Evolutionary conservation across 306 rosid species (phyloP).

Genomic region (Lathyrus sativus): DNA sequence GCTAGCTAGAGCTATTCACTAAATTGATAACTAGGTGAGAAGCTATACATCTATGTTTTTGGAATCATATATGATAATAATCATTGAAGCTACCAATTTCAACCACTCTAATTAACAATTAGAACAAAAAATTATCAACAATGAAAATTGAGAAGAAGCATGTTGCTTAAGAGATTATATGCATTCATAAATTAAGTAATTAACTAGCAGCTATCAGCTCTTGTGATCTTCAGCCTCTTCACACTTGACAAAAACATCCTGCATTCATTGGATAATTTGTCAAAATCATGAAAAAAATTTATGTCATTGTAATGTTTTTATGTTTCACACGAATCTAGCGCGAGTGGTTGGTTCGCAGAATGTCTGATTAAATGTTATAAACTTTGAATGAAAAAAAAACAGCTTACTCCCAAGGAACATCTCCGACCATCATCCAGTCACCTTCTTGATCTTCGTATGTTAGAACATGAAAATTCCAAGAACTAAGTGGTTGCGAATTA

Average conservation of each 20-base stretch:
- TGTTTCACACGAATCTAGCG: not conserved
- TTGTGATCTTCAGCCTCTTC: constrained; percentile 61
- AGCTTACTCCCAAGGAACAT: constrained; percentile 67
- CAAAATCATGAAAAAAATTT: constrained; percentile 6
- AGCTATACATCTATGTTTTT: constrained; percentile 41
- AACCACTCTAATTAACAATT: constrained; percentile 31
- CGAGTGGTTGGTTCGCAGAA: not conserved
- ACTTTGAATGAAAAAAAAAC: not conserved
- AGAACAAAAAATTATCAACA: constrained; percentile 45
- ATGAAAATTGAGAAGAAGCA: constrained; percentile 39
- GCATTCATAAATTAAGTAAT: constrained; percentile 21
- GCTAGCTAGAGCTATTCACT: constrained; percentile 41
- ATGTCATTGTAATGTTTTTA: not conserved
- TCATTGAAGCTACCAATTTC: constrained; percentile 33
- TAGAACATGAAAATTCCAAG: constrained; percentile 46
- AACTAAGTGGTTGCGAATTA: constrained; percentile 37
- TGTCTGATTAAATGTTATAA: not conserved
- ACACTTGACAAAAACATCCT: constrained; percentile 60
- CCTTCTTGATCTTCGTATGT: constrained; percentile 63
- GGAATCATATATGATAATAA: constrained; percentile 29
- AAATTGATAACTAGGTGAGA: constrained; percentile 36
- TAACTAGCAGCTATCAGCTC: constrained; percentile 60
- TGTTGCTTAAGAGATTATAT: constrained; percentile 9
- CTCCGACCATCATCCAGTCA: constrained; percentile 69
- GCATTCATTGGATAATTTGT: constrained; percentile 19